These are phyloP conservation scores for Leavenworthia alabamica DNA, from an alignment of 345 rosid genomes.

Conservation along the genomic window DNA sequence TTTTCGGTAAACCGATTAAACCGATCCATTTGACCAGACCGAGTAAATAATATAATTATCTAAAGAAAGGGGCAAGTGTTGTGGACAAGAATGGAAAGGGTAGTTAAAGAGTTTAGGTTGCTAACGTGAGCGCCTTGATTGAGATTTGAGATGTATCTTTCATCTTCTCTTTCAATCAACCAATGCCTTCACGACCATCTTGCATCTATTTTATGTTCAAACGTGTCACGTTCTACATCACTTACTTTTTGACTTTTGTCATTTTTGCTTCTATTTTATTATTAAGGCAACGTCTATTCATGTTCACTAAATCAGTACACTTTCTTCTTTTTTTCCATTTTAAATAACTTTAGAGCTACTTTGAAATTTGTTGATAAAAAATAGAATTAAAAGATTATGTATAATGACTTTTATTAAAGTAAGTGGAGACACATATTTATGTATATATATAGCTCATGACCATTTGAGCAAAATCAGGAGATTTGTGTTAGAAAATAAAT, in stretches of 20 bases:
- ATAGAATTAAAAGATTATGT: no score
- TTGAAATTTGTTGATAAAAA: not conserved
- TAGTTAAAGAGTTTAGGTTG: conserved; percentile 4
- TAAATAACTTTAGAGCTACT: not conserved
- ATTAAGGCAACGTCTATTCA: conserved; percentile 12
- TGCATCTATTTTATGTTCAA: not conserved
- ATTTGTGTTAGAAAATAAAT: not conserved
- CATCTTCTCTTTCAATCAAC: not conserved
- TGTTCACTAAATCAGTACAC: conserved; percentile 17
- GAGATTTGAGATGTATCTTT: conserved; percentile 10
- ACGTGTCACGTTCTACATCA: conserved; percentile 31
- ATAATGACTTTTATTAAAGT: no score
- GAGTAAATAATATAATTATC: not conserved
- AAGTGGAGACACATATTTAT: not conserved
- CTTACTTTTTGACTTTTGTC: conserved; percentile 21
- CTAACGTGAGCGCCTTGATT: conserved; percentile 30
- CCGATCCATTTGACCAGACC: no score
- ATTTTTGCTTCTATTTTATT: conserved; percentile 1
- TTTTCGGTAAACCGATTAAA: no score
- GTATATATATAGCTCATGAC: not conserved
- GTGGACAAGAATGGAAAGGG: conserved; percentile 16
- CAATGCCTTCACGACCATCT: conserved; percentile 8
- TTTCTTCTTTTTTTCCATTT: not conserved
- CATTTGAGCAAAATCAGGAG: conserved; percentile 2
- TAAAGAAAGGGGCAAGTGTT: not conserved